These are phyloP conservation scores for Naganishia vishniacii DNA, from an alignment of 768 basidiomycete genomes.

Conservation along the genomic window DNA sequence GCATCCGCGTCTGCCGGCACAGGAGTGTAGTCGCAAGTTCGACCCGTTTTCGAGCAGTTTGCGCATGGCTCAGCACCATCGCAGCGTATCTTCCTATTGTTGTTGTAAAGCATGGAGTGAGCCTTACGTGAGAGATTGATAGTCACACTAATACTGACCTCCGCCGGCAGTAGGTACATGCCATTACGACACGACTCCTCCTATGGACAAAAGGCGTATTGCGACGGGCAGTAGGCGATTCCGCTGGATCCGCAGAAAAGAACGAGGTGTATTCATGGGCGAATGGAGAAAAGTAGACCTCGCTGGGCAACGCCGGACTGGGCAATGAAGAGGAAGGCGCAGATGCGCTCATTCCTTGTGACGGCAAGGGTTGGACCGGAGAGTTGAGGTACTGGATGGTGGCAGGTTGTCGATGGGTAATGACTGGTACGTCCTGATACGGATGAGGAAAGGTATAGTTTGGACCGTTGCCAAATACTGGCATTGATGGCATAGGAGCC, in stretches of 20 bases:
- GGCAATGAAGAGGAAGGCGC: slow-evolving; percentile 7
- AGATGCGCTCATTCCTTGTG: background rate
- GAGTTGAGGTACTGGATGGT: background rate
- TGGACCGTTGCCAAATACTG: background rate
- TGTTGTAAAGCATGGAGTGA: background rate
- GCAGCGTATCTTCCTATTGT: slow-evolving; percentile 10
- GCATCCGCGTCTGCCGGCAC: background rate
- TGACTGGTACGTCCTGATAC: background rate
- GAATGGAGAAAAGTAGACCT: slow-evolving; percentile 16
- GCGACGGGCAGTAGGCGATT: background rate
- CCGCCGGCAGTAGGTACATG: slow-evolving; percentile 8
- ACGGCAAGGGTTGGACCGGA: background rate
- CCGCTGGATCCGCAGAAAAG: slow-evolving; percentile 2
- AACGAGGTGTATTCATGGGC: slow-evolving; percentile 17
- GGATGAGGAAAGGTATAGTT: background rate
- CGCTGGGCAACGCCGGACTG: slow-evolving; percentile 13
- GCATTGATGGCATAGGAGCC: background rate
- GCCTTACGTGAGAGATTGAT: background rate
- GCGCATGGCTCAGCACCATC: slow-evolving; percentile 11
- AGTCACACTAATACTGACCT: background rate
- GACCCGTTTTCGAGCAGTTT: slow-evolving; percentile 2
- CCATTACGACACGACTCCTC: slow-evolving; percentile 14
- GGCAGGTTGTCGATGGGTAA: background rate
- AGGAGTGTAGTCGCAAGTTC: slow-evolving; percentile 12
- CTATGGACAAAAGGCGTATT: slow-evolving; percentile 7